phyloP scores from a whole-genome alignment of 306 rosid species.

The Glycine latifolia region DNA sequence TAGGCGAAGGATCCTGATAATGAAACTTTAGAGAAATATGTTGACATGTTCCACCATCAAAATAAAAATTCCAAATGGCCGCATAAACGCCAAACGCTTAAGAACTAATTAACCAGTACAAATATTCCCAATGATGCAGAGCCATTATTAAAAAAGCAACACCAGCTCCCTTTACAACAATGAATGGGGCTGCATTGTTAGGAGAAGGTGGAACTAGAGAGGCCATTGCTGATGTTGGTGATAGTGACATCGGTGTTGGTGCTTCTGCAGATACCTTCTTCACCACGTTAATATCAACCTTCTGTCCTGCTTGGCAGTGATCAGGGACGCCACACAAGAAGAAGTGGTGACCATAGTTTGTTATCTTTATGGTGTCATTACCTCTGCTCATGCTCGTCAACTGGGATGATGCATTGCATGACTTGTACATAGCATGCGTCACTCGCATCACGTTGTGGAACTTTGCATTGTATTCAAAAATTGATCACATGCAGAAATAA shows the following conservation, averaged over 20 bases:
- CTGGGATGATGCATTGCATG: slow-evolving; percentile 67
- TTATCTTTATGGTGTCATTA: slow-evolving; percentile 66
- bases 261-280: slow-evolving; percentile 27
- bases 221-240: slow-evolving; percentile 50
- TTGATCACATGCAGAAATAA: slow-evolving; percentile 45
- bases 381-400: slow-evolving; percentile 58
- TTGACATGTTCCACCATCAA: neutral
- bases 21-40: neutral
- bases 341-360: slow-evolving; percentile 67
- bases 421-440: slow-evolving; percentile 68
- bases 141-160: no score
- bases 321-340: slow-evolving; percentile 79
- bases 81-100: slow-evolving; percentile 13
- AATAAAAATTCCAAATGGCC: neutral
- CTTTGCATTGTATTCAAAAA: slow-evolving; percentile 61
- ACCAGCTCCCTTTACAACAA: slow-evolving; percentile 27
- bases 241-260: neutral
- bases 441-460: slow-evolving; percentile 82
- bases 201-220: slow-evolving; percentile 48
- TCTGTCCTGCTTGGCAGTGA: slow-evolving; percentile 76
- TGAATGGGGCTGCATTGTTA: slow-evolving; percentile 43
- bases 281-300: slow-evolving; percentile 68
- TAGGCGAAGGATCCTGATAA: neutral
- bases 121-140: slow-evolving; percentile 10
- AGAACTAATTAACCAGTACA: slow-evolving; percentile 8